Percentiles rank a stretch among this genome's conserved stretches.
These are phyloP conservation scores for Ophiocordyceps camponoti-rufipedis DNA, from an alignment of 2,329 filamentous ascomycete genomes.

Conservation along the genomic window DNA sequence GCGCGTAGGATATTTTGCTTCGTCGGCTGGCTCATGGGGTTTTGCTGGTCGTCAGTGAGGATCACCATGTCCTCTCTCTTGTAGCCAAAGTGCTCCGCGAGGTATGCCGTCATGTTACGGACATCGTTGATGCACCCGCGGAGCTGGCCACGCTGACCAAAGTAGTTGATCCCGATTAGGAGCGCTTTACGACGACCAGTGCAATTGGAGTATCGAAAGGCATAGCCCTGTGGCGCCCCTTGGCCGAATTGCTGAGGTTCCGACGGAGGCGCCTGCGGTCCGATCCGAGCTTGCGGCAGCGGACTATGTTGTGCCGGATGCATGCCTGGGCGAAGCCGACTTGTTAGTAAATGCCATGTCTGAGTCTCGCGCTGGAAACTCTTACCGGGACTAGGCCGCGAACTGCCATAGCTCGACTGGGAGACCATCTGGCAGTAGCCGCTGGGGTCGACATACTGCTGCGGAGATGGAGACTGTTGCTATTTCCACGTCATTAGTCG, in stretches of 20 bases:
- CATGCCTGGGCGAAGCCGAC: conserved; percentile 4
- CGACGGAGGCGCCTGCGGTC: conserved; percentile 47
- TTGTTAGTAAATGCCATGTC: neutral
- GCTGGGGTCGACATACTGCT: conserved; percentile 12
- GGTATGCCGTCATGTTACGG: conserved; percentile 85
- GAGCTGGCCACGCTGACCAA: conserved; percentile 76
- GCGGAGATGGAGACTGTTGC: conserved; percentile 15
- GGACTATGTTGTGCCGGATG: conserved; percentile 4
- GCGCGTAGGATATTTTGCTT: conserved; percentile 89
- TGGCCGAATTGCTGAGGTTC: conserved; percentile 56
- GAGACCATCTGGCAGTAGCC: conserved; percentile 13
- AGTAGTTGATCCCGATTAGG: conserved; percentile 93
- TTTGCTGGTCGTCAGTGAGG: conserved; percentile 90
- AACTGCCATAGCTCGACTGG: conserved; percentile 26
- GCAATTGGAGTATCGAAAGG: conserved; percentile 82
- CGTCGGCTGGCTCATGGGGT: conserved; percentile 90
- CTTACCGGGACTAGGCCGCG: conserved; percentile 22
- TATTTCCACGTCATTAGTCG: conserved; percentile 1
- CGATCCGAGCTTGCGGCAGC: conserved; percentile 7
- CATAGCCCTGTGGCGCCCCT: conserved; percentile 64
- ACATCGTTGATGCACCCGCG: conserved; percentile 95
- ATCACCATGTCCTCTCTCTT: conserved; percentile 94
- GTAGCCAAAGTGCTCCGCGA: conserved; percentile 80
- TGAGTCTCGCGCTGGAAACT: neutral
- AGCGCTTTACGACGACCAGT: conserved; percentile 78